Evolutionary conservation across 768 basidiomycete species (phyloP).

Genomic region (Neoboletus subvelutipes): DNA sequence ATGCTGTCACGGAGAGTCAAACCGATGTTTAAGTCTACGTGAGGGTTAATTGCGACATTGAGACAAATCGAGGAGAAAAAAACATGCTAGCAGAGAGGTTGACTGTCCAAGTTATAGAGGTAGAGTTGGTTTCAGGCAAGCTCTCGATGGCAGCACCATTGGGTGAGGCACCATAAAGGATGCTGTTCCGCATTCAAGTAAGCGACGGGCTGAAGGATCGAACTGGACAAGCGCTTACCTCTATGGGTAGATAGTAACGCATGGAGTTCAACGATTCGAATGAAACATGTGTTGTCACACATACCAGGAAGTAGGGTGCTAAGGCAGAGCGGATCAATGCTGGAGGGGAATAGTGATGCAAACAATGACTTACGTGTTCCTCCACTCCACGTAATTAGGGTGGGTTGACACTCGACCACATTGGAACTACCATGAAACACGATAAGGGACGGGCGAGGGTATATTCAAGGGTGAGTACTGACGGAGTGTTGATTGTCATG

Average conservation of each 20-base stretch:
- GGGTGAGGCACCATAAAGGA: slow-evolving; percentile 53
- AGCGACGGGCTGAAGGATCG: not conserved
- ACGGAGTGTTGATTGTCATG: slow-evolving; percentile 76
- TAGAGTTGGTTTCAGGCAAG: slow-evolving; percentile 42
- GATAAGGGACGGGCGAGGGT: not conserved
- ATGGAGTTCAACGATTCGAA: not conserved
- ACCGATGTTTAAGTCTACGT: slow-evolving; percentile 50
- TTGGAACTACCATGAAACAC: slow-evolving; percentile 36
- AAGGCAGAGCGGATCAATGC: not conserved
- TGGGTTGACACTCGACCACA: slow-evolving; percentile 57
- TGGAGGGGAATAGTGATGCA: not conserved
- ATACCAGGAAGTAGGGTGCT: slow-evolving; percentile 69
- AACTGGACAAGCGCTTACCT: slow-evolving; percentile 30
- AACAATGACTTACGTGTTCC: slow-evolving; percentile 47
- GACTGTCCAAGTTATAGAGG: slow-evolving; percentile 52
- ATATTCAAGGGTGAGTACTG: slow-evolving; percentile 28
- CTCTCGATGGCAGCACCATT: slow-evolving; percentile 42
- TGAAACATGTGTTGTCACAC: slow-evolving; percentile 25
- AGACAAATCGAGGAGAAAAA: not conserved
- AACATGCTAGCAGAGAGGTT: slow-evolving; percentile 47
- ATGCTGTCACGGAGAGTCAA: slow-evolving; percentile 60
- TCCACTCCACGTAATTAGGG: slow-evolving; percentile 52
- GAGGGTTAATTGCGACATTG: not conserved
- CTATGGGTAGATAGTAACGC: slow-evolving; percentile 26
- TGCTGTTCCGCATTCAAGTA: slow-evolving; percentile 35